A percentile compares a stretch with the other conserved stretches of the same genome.
These are phyloP conservation scores for Aspergillus affinis DNA, from an alignment of 495 filamentous ascomycete species.

Conservation along the genomic window DNA sequence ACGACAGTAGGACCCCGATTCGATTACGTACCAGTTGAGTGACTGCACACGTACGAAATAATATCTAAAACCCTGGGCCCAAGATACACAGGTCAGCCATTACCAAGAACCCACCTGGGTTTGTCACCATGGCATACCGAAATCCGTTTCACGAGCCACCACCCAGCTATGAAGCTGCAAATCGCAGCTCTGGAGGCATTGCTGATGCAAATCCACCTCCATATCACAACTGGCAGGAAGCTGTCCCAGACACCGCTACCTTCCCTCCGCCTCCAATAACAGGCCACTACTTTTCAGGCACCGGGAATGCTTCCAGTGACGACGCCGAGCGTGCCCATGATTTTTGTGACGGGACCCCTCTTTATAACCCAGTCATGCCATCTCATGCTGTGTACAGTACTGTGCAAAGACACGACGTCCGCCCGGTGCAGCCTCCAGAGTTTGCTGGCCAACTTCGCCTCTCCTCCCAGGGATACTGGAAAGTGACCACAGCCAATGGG, in stretches of 20 bases:
- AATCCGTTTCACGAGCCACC: constrained; percentile 24
- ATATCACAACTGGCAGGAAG: constrained; percentile 77
- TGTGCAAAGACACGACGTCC: constrained; percentile 44
- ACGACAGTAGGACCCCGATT: no score
- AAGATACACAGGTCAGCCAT: neutral
- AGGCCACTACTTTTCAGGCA: constrained; percentile 63
- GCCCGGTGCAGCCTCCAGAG: constrained; percentile 45
- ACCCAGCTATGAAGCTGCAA: constrained; percentile 33
- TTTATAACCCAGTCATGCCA: constrained; percentile 56
- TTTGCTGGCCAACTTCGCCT: constrained; percentile 44
- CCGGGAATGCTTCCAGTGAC: constrained; percentile 69
- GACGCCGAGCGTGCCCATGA: constrained; percentile 70
- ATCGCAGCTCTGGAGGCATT: constrained; percentile 11
- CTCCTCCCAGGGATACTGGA: constrained; percentile 40
- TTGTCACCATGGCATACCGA: constrained; percentile 2
- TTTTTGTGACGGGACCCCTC: constrained; percentile 66
- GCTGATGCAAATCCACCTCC: constrained; percentile 46
- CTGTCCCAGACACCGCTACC: constrained; percentile 74
- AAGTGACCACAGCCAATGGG: constrained; percentile 39
- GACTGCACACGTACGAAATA: neutral
- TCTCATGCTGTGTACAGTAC: constrained; percentile 37
- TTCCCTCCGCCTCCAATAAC: constrained; percentile 81
- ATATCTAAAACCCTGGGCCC: neutral
- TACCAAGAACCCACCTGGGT: neutral
- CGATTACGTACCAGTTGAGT: neutral